Conservation (phyloP, 2,329 filamentous ascomycete genomes). For the Fusarium penzigii region DNA sequence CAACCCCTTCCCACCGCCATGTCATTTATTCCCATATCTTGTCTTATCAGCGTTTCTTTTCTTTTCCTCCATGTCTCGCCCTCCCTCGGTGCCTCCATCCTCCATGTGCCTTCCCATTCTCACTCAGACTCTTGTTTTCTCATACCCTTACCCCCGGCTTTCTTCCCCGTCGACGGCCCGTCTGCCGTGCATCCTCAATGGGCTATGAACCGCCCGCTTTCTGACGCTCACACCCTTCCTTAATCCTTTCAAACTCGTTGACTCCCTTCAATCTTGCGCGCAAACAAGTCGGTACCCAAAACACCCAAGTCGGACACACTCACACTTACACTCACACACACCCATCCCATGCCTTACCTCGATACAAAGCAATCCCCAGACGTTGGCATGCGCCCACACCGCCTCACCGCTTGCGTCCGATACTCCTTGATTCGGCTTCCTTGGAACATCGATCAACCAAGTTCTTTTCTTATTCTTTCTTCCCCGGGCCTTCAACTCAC, state of each 20-base stretch:
- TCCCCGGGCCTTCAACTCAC: slow-evolving; percentile 24
- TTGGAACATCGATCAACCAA: slow-evolving; percentile 22
- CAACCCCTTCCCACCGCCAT: slow-evolving; percentile 13
- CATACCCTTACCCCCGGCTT: slow-evolving; percentile 18
- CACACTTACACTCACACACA: slow-evolving; percentile 23
- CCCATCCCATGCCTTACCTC: not conserved
- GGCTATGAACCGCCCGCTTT: slow-evolving; percentile 22
- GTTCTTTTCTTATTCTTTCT: slow-evolving; percentile 17
- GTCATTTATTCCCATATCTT: slow-evolving; percentile 11
- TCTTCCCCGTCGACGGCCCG: slow-evolving; percentile 25
- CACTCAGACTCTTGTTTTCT: not conserved
- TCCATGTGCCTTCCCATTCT: slow-evolving; percentile 5
- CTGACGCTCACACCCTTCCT: slow-evolving; percentile 23
- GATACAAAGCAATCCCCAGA: slow-evolving; percentile 22
- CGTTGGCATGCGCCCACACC: slow-evolving; percentile 27
- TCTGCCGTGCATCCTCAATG: slow-evolving; percentile 28
- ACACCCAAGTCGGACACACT: not conserved
- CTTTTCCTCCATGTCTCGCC: slow-evolving; percentile 17
- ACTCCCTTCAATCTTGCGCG: slow-evolving; percentile 8
- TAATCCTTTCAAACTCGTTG: not conserved
- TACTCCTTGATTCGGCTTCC: slow-evolving; percentile 16
- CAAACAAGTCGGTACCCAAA: slow-evolving; percentile 8
- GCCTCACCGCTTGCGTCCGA: slow-evolving; percentile 24
- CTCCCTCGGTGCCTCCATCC: slow-evolving; percentile 13
- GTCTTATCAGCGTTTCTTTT: slow-evolving; percentile 32